Base-by-base conservation (phyloP, 2,329 filamentous ascomycete species). In the Macrophomina phaseolina region DNA sequence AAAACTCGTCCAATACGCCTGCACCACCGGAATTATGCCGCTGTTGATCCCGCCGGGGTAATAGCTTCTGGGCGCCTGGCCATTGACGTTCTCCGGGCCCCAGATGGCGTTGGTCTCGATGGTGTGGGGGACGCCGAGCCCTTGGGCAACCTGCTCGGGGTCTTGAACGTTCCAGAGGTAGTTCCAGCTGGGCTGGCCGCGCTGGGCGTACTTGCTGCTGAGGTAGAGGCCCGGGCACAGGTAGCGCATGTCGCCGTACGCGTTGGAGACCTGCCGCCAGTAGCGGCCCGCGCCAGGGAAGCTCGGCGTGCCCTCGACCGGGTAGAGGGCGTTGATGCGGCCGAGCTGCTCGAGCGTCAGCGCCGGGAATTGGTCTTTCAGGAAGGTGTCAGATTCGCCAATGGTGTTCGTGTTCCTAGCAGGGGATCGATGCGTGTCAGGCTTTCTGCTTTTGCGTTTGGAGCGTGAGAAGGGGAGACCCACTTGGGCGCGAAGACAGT, bases 1-100 rank as follows among this genome's bases (percentile, higher is more conserved):
- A 73, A 94, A 94, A 69, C 88, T 91, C 1, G 88, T 86, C 90
- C 90, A 93, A 76, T 93, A 94, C 0, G 82, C 84, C 72, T 92
- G 89, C 34, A 91, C 84, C 0, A 90, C 78, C 0, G 85, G 81
- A 1, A 90, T 82, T 5, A 90, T 87, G 0, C 74, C 73, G 1
- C 80, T 83, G 69, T 93, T 92, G 14, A 78, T 76, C 14, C 79
- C 80, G 3, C 80, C 81, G 0, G 79, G 73, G 7, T 75, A 75
- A 70, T 92, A 92, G 55, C 85, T 89, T 2, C 73, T 72, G 0
- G 89, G 89, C 1, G 83, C 76, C 0, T 69, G 73, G 5, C 79
- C 78, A 28, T 80, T 77, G 2, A 84, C 81, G 72, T 89, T 85
- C 3, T 83, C 79, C 0, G 88, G 86, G 0, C 90, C 90, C 80